Evolutionary conservation across 2,329 filamentous ascomycete genomes (phyloP), one percentile per base, ranked within the genome.

Genomic region (Madurella mycetomatis): DNA sequence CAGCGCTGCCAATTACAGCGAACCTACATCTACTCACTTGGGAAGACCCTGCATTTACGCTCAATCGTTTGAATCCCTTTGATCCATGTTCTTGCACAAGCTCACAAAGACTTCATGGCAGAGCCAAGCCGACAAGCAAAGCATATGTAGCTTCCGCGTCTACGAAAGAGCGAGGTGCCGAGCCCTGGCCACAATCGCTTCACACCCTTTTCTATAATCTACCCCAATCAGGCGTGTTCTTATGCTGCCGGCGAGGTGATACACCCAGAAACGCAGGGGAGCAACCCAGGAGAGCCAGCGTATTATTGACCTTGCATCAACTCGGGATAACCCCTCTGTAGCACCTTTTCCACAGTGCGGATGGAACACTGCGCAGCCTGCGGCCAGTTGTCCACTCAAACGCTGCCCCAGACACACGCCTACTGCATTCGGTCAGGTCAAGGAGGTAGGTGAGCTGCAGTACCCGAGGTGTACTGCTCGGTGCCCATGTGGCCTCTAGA

Each of bases 381-480:
- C 45, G 45, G 54, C 31, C 49, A 41, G 18, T n/a, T 50, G 47
- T 46, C 56, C 56, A 58, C 47, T 56, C 17, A 54, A 49, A 52
- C 41, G 39, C 41, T 44, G 40, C 49, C 48, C 41, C 47, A 48
- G 43, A 51, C 49, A 56, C 59, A 53, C 58, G 56, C 49, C n/a
- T 54, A 53, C 7, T 57, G 56, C 53, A 49, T 59, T 58, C 51
- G 53, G 59, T 37, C 55, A 56, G 51, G n/a, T n/a, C n/a, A n/a
- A n/a, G n/a, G n/a, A n/a, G n/a, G 49, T 31, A 47, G 19, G 34
- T 39, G 44, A 37, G 31, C 45, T 47, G 45, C 45, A 47, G 18
- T 47, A 34, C 45, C 45, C 30, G n/a, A 32, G 43, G 31, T 47
- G 30, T 30, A 44, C 31, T 16, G 15, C 43, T 19, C 45, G 32